Evolutionary conservation across 345 rosid genomes (phyloP).

Genomic region (Sonneratia caseolaris): DNA sequence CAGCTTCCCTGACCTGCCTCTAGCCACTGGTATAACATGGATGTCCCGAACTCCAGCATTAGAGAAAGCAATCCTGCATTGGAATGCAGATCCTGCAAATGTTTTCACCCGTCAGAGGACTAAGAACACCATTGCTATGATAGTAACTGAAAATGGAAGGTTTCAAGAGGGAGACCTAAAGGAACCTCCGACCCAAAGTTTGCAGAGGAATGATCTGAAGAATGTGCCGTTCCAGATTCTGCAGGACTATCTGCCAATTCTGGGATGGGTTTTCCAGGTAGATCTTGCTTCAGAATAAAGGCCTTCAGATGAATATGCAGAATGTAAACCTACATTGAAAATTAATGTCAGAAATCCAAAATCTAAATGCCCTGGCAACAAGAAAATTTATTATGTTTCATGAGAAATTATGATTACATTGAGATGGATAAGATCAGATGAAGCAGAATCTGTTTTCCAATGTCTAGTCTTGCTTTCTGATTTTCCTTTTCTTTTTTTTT

Average conservation of each 20-base stretch:
- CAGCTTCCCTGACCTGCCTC: slow-evolving; percentile 41
- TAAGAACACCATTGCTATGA: background rate
- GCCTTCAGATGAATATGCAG: slow-evolving; percentile 54
- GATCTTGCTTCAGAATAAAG: slow-evolving; percentile 27
- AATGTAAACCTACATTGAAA: slow-evolving; percentile 30
- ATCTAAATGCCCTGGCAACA: background rate
- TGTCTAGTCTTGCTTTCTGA: too few relatives aligned
- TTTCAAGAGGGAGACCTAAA: slow-evolving; percentile 26
- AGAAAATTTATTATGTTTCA: background rate
- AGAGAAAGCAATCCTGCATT: slow-evolving; percentile 48
- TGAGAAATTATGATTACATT: too few relatives aligned
- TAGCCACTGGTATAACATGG: slow-evolving; percentile 33
- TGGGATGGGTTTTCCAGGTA: slow-evolving; percentile 26
- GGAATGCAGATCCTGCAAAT: slow-evolving; percentile 43
- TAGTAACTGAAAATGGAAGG: background rate
- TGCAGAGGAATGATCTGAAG: slow-evolving; percentile 40
- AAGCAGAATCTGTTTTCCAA: too few relatives aligned
- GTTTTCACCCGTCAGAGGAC: slow-evolving; percentile 2
- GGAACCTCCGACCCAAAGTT: slow-evolving; percentile 56
- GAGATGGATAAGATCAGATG: too few relatives aligned
- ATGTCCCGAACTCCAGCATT: slow-evolving; percentile 49
- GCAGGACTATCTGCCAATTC: slow-evolving; percentile 15
- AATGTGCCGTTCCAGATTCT: slow-evolving; percentile 25
- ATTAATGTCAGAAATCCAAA: background rate
- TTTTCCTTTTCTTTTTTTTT: background rate